Evolutionary conservation across 2,329 filamentous ascomycete species (phyloP).

Genomic region (Diaporthe citrichinensis): DNA sequence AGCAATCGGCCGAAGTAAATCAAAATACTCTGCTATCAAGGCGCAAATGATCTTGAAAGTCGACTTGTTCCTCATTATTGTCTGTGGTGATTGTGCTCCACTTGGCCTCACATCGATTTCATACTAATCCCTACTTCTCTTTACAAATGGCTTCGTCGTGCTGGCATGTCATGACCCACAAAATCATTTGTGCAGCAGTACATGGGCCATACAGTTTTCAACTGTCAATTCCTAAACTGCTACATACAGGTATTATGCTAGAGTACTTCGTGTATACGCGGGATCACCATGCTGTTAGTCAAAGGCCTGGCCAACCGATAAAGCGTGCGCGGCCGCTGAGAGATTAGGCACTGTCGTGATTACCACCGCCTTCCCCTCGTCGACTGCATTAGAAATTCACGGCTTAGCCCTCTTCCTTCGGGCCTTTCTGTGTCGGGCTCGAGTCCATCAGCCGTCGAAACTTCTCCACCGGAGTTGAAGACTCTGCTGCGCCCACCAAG

Average conservation of each 20-base stretch:
- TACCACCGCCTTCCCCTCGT: not conserved
- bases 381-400: not conserved
- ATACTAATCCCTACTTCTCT: too few species aligned
- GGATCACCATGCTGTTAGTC: not conserved
- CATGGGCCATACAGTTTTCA: not conserved
- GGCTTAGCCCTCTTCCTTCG: not conserved
- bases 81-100: not conserved
- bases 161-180: not conserved
- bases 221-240: not conserved
- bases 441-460: slow-evolving; percentile 32
- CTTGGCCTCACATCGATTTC: too few species aligned
- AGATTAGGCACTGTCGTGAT: not conserved
- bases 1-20: not conserved
- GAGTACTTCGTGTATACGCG: not conserved
- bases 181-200: not conserved
- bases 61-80: not conserved
- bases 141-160: too few species aligned
- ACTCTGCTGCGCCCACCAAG: slow-evolving; percentile 26
- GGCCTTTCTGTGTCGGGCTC: not conserved
- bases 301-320: not conserved
- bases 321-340: not conserved
- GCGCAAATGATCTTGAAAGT: not conserved
- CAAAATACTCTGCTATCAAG: not conserved
- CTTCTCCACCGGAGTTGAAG: slow-evolving; percentile 13
- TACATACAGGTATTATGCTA: not conserved